phyloP scores from a whole-genome alignment of 805 yeast genomes.

The Kluyveromyces aestuarii region DNA sequence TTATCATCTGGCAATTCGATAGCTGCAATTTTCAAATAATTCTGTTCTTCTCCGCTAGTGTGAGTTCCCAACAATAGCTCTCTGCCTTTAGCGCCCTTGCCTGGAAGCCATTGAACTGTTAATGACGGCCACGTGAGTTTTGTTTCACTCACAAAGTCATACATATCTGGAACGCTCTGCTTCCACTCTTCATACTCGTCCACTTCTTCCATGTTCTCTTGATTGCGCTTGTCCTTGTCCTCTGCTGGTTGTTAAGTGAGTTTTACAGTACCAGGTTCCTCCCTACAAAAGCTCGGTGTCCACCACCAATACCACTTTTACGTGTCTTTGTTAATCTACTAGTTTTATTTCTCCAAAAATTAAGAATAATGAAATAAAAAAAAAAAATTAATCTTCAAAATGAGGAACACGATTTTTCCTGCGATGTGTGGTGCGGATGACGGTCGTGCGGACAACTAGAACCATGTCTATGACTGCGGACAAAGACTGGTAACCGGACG shows the following conservation, averaged over 20 bases:
- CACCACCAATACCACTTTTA: too few species aligned
- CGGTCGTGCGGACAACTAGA: too few species aligned
- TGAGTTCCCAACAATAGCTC: slow-evolving; percentile 62
- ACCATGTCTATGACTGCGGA: too few species aligned
- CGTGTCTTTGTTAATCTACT: too few species aligned
- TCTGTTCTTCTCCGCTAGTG: slow-evolving; percentile 58
- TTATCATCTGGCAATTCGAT: slow-evolving; percentile 47
- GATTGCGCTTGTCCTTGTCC: neutral
- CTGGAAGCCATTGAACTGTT: slow-evolving; percentile 70
- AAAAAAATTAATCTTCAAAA: too few species aligned
- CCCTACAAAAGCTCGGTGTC: too few species aligned
- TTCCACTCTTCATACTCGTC: slow-evolving; percentile 74
- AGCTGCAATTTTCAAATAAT: slow-evolving; percentile 57
- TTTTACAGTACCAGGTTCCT: too few species aligned
- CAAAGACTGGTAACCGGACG: too few species aligned
- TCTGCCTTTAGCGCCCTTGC: slow-evolving; percentile 28
- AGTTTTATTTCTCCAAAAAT: too few species aligned
- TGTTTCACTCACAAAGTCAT: slow-evolving; percentile 73
- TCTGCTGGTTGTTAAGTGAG: neutral
- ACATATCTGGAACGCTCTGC: slow-evolving; percentile 72
- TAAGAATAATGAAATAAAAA: too few species aligned
- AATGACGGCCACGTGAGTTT: slow-evolving; percentile 77
- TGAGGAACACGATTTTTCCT: too few species aligned
- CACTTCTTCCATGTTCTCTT: neutral
- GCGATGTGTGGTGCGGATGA: too few species aligned